Evolutionary conservation across 768 basidiomycete species (phyloP).

Genomic region (Podaxis mareebaensis): DNA sequence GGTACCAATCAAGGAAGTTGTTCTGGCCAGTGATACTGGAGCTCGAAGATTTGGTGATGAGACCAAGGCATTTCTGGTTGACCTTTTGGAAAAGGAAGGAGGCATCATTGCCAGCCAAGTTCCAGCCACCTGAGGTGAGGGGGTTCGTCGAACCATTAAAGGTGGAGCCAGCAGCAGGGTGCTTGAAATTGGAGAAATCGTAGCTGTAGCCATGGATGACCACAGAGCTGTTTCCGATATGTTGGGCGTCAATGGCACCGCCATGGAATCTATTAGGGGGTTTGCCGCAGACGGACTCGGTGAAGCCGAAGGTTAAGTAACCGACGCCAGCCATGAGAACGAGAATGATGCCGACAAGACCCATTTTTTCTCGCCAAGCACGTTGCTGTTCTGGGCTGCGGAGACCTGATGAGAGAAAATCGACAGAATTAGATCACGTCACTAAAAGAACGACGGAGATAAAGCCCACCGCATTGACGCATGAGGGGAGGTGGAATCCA

Average conservation of each 20-base stretch:
- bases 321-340: slow-evolving; percentile 92
- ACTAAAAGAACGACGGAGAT: background rate
- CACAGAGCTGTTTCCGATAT: slow-evolving; percentile 76
- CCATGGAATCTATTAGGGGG: slow-evolving; percentile 83
- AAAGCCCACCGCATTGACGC: slow-evolving; percentile 69
- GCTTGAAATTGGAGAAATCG: slow-evolving; percentile 84
- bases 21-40: slow-evolving; percentile 71
- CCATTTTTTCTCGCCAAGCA: slow-evolving; percentile 99
- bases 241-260: slow-evolving; percentile 68
- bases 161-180: slow-evolving; percentile 63
- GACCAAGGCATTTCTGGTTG: slow-evolving; percentile 76
- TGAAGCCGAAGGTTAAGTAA: slow-evolving; percentile 99
- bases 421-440: slow-evolving; percentile 9
- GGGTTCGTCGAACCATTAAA: slow-evolving; percentile 89
- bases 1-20: slow-evolving; percentile 84
- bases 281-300: slow-evolving; percentile 87
- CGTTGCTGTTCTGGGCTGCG: slow-evolving; percentile 90
- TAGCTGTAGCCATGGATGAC: slow-evolving; percentile 96
- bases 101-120: slow-evolving; percentile 84
- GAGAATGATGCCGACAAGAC: slow-evolving; percentile 78
- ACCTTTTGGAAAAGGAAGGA: slow-evolving; percentile 95
- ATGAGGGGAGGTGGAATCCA: slow-evolving; percentile 82
- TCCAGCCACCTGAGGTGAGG: slow-evolving; percentile 73
- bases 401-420: slow-evolving; percentile 57
- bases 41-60: slow-evolving; percentile 71